A percentile compares a stretch with the other conserved stretches of the same genome.
phyloP scores from a whole-genome alignment of 108 stramenopile genomes.

The Discostella pseudostelligera region DNA sequence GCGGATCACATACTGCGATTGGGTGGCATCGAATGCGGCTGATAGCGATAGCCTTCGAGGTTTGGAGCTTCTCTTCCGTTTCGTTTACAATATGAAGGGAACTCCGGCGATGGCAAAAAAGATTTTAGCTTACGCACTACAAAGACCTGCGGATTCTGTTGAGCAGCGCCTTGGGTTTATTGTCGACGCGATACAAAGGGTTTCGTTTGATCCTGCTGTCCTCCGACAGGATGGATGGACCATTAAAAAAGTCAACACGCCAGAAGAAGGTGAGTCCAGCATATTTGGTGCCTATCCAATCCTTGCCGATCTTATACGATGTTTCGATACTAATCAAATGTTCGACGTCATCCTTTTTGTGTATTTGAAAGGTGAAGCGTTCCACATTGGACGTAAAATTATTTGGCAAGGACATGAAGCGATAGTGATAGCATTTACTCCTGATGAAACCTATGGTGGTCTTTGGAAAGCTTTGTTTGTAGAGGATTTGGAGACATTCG shows the following conservation, averaged over 20 bases:
- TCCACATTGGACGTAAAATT: slow-evolving; percentile 60
- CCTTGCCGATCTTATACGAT: too few species aligned
- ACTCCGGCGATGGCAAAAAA: slow-evolving; percentile 63
- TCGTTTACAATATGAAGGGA: slow-evolving; percentile 63
- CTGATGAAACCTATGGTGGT: slow-evolving; percentile 76
- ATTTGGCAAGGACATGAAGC: slow-evolving; percentile 75
- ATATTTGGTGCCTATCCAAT: too few species aligned
- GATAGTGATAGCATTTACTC: slow-evolving; percentile 79
- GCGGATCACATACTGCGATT: slow-evolving; percentile 44
- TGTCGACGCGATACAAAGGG: slow-evolving; percentile 49
- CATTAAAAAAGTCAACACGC: slow-evolving; percentile 53
- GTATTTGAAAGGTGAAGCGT: too few species aligned
- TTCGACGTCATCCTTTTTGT: too few species aligned
- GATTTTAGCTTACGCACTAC: slow-evolving; percentile 57
- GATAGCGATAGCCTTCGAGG: slow-evolving; percentile 43
- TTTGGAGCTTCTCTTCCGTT: slow-evolving; percentile 58
- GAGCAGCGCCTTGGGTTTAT: slow-evolving; percentile 42
- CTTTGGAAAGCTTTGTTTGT: slow-evolving; percentile 85
- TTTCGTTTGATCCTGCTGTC: slow-evolving; percentile 75
- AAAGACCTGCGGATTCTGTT: slow-evolving; percentile 23
- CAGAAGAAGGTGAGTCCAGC: slow-evolving; percentile 78
- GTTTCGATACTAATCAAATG: too few species aligned
- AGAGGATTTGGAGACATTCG: slow-evolving; percentile 77
- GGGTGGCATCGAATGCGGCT: slow-evolving; percentile 48
- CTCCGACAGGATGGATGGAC: slow-evolving; percentile 85